Base-by-base conservation (phyloP, 1,139 yeast species). In the Saccharomyces uvarum region DNA sequence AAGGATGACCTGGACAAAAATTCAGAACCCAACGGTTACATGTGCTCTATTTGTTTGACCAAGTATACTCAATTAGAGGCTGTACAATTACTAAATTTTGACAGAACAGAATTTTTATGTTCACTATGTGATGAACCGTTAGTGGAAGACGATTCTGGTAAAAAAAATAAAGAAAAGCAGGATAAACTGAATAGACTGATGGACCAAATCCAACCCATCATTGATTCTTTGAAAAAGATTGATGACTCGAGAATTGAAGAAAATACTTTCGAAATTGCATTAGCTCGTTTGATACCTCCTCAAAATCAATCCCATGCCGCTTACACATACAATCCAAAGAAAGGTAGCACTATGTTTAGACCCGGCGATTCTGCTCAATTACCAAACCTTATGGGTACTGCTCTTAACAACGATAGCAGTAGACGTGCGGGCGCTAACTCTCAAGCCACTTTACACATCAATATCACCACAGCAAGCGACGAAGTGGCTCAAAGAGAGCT, bases 1-100 rank as follows among this genome's bases (percentile, higher is more conserved):
- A 88, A 88, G 68, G 88, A 86, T 60, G 96, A 90, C 66, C 80
- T 93, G 75, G 84, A 82, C 42, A 82, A 81, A 61, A 88, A 86
- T 64, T 86, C 93, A 24, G 93, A 89, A 61, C 96, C 98, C 1
- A 96, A 91, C 65, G 99, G 98, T 1, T 93, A 88, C 68, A 79
- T 88, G 52, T 93, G 99, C 70, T 93, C 96, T 2, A 75, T 86
- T 49, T 93, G 99, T 73, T 81, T 82, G 49, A 81, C 86, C 31
- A 83, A 87, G 67, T 91, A 86, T 63, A 79, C 91, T 9, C 90
- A 95, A 61, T 72, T 93, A 59, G 99, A 95, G 67, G 97, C 96
- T 1, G 82, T 93, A 24, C 81, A 96, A 24, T 71, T 89, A 56
- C 74, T 88, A 59, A 85, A 89, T 61, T 88, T 84, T 57, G 97